Evolutionary conservation across 208 protist genomes (phyloP), one percentile per base, ranked within the genome.

Genomic region (Kentomonas sorsogonicus): DNA sequence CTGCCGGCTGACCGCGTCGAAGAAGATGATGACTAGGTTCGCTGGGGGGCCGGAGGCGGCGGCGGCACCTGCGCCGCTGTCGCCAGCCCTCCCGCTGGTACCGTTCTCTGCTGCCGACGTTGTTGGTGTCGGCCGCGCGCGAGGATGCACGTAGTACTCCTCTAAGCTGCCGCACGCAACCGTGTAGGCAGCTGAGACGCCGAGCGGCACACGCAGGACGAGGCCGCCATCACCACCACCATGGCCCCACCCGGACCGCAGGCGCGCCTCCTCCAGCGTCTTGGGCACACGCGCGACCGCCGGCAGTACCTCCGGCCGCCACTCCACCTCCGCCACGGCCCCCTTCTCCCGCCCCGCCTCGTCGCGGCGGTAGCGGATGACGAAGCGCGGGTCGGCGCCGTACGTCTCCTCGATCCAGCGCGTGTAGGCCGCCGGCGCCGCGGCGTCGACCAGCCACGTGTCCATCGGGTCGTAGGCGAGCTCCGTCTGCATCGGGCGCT

Each of bases 1-100:
- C 43, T 77, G 69, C 18, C 83, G 74, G 43, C 83, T 86, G 27
- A 83, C 66, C 0, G 83, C 55, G 66, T 86, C 83, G 46, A 90
- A 61, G 22, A 86, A 16, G 18, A 90, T 27, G 0, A 84, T 31
- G 13, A 90, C 63, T 29, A 86, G 64, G 39, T 74, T 86, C 16
- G 53, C 71, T 2, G 72, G 48, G 3, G 83, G 83, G 39, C 70
- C 60, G 20, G 41, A 20, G 11, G 36, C 20, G 2, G 33, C 55
- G 13, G 30, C 29, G 26, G 41, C 29, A n/a, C 1, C n/a, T 0
- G 18, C 29, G 44, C 7, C 22, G 1, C 40, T 18, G 29, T 10
- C 29, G 30, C 33, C 7, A n/a, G 39, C 9, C 25, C 18, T 47
- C 18, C 16, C 16, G 26, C 22, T 20, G 46, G 31, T 6, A 27